Percentiles rank a stretch among this genome's conserved stretches.
phyloP scores from a whole-genome alignment of 495 filamentous ascomycete genomes.

The Geopyxis carbonaria region DNA sequence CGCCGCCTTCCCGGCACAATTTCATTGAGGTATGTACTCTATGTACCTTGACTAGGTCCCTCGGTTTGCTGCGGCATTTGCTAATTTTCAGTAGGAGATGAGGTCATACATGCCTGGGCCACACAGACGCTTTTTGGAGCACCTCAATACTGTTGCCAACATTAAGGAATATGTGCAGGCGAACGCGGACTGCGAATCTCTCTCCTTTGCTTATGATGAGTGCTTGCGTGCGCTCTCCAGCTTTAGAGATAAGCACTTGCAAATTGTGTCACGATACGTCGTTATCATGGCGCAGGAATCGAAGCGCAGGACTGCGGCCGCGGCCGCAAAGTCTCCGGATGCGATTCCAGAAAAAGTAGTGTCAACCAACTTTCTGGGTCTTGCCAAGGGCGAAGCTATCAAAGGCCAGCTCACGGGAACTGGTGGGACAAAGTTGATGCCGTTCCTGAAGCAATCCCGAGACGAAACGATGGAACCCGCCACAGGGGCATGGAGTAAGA shows the following conservation, averaged over 20 bases:
- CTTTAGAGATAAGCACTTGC: constrained; percentile 87
- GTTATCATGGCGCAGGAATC: constrained; percentile 45
- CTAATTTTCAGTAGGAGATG: constrained; percentile 45
- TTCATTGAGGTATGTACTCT: constrained; percentile 49
- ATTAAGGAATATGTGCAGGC: constrained; percentile 69
- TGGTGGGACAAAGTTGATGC: constrained; percentile 79
- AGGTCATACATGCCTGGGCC: constrained; percentile 88
- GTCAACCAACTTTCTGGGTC: constrained; percentile 1
- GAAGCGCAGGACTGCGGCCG: constrained; percentile 21
- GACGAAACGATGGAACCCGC: constrained; percentile 92
- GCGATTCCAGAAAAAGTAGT: constrained; percentile 7
- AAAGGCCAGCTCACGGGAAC: constrained; percentile 65
- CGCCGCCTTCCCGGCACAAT: constrained; percentile 50
- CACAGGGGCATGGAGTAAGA: constrained; percentile 35
- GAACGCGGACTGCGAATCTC: constrained; percentile 39
- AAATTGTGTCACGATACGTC: constrained; percentile 92
- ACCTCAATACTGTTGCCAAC: constrained; percentile 66
- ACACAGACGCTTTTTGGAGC: constrained; percentile 73
- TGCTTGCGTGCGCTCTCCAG: constrained; percentile 78
- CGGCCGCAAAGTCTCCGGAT: constrained; percentile 6
- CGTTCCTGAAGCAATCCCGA: constrained; percentile 84
- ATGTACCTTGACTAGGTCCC: background rate
- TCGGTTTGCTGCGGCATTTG: constrained; percentile 3
- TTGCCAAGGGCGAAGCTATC: constrained; percentile 22
- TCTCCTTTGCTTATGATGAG: constrained; percentile 74